Evolutionary conservation across 805 yeast genomes (phyloP), one percentile per base, ranked within the genome.

Genomic region (Yarrowia sp.): DNA sequence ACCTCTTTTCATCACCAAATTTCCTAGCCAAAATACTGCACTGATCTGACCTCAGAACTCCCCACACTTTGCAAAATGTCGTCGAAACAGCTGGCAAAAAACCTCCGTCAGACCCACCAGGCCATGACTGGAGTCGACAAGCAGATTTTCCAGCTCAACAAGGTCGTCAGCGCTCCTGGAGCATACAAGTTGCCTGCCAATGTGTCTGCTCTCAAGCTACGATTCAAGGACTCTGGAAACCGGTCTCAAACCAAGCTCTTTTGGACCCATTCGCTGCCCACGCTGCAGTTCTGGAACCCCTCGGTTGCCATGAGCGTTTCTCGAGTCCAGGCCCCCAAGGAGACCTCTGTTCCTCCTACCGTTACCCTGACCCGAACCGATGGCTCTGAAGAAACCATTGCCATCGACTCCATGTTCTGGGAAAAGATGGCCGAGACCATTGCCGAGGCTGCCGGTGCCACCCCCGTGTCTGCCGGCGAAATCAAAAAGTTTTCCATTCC

Each of bases 131-230:
- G 63, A 19, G 63, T 58, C 32, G 63, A 58, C 46, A 36, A 38
- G 26, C 76, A 73, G 65, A 36, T 73, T 9, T 62, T 66, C 36
- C 66, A 67, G 43, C 70, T 73, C 21, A 72, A 72, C 67, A 66
- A 69, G 19, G 51, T 73, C 30, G 66, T 71, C 12, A 64, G 67
- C n/a, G 76, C 75, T 12, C 68, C 71, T 4, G 72, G 72, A 4
- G 75, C 74, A 6, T 28, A 73, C 35, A 64, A 67, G 41, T 62
- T 73, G 19, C 74, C 75, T 14, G 32, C 32, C 2, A 33, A 54
- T 16, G 71, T 73, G 22, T 33, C 65, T 4, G 63, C 67, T 16
- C 52, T 73, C 63, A 68, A 70, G 58, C 71, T 73, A 33, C 66
- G 67, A 30, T 67, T 72, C 66, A 66, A 71, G 65, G 62, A 66